Percentiles rank a stretch among this genome's conserved stretches.
Evolutionary conservation across 371 early-diverging fungal genomes (phyloP).

Genomic region (Catenaria anguillulae): DNA sequence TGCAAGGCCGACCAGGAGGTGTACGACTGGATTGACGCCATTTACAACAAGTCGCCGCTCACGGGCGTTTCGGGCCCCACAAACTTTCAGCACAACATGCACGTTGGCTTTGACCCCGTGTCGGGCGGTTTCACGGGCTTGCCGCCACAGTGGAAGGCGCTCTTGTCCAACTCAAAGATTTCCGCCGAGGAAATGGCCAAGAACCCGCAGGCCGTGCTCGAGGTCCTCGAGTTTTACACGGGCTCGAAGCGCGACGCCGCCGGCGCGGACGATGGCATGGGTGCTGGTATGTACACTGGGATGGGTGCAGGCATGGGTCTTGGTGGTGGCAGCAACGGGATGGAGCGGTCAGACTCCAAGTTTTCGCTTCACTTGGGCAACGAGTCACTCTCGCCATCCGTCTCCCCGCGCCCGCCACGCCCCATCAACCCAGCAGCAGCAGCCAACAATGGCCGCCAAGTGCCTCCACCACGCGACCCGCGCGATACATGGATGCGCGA

Average conservation of each 20-base stretch:
- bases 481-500: neutral
- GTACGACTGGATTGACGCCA: constrained; percentile 91
- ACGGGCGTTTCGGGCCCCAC: constrained; percentile 84
- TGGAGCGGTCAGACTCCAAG: neutral
- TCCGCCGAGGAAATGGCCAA: constrained; percentile 88
- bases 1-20: constrained; percentile 86
- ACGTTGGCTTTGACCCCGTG: constrained; percentile 88
- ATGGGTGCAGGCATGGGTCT: neutral
- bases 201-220: constrained; percentile 93
- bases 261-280: neutral
- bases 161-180: constrained; percentile 77
- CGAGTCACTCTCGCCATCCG: neutral
- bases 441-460: neutral
- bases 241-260: constrained; percentile 25
- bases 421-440: too few relatives aligned
- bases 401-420: neutral
- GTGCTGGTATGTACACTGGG: too few relatives aligned
- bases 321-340: neutral
- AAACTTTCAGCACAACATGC: constrained; percentile 86
- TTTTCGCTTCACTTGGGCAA: neutral
- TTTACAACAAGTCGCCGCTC: constrained; percentile 73
- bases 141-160: constrained; percentile 81
- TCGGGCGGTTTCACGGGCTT: constrained; percentile 87
- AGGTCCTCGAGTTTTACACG: constrained; percentile 91
- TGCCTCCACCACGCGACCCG: neutral